These are phyloP conservation scores for Boletales sp. DNA, from an alignment of 768 basidiomycete species.

Conservation along the genomic window DNA sequence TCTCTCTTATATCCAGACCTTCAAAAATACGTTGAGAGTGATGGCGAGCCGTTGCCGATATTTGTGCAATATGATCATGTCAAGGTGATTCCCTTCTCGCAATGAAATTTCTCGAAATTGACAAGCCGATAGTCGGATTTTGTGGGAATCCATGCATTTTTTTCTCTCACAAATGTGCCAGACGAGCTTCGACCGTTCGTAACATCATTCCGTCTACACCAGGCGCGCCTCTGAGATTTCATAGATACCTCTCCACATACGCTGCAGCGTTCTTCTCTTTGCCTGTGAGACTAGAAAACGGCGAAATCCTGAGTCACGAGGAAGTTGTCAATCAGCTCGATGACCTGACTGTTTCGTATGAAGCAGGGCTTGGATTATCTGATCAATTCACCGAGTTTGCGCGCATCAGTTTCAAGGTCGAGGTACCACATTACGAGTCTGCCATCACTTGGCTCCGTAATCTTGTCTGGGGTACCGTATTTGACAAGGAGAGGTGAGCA, in stretches of 20 bases:
- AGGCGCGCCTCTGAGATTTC: slow-evolving; percentile 5
- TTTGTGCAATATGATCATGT: slow-evolving; percentile 95
- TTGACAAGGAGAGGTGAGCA: slow-evolving; percentile 72
- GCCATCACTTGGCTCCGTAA: slow-evolving; percentile 87
- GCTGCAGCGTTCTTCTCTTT: slow-evolving; percentile 85
- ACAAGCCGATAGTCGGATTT: slow-evolving; percentile 74
- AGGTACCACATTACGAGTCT: slow-evolving; percentile 70
- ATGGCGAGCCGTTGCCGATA: slow-evolving; percentile 72
- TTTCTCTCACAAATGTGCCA: slow-evolving; percentile 74
- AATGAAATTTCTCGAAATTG: not conserved
- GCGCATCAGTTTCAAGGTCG: slow-evolving; percentile 80
- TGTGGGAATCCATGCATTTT: slow-evolving; percentile 72
- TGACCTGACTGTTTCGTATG: slow-evolving; percentile 87
- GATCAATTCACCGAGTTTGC: slow-evolving; percentile 71
- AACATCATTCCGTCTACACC: slow-evolving; percentile 23
- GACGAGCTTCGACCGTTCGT: slow-evolving; percentile 65
- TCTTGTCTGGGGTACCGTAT: slow-evolving; percentile 69
- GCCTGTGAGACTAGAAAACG: slow-evolving; percentile 68
- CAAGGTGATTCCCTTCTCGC: slow-evolving; percentile 45
- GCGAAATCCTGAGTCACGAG: slow-evolving; percentile 75
- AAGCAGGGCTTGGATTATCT: slow-evolving; percentile 61
- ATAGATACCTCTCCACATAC: slow-evolving; percentile 75
- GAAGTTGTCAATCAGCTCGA: slow-evolving; percentile 89
- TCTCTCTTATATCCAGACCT: slow-evolving; percentile 42
- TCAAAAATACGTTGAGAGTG: slow-evolving; percentile 58